Evolutionary conservation across 495 filamentous ascomycete genomes (phyloP).

Genomic region (Podospora australis): DNA sequence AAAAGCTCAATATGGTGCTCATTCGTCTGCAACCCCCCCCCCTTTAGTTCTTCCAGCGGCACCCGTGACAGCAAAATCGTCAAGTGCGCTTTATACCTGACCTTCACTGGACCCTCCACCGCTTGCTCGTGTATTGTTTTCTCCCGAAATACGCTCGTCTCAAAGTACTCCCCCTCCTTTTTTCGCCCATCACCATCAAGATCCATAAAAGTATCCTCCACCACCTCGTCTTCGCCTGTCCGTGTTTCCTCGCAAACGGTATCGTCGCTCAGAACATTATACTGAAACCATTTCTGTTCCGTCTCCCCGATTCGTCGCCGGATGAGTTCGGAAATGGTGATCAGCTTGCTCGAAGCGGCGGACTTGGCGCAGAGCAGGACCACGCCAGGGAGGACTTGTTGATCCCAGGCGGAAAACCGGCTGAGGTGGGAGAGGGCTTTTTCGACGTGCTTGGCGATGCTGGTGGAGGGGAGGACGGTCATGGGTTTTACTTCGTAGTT

Average conservation of each 20-base stretch:
- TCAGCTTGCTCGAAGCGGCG: conserved; percentile 48
- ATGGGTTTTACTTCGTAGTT: conserved; percentile 37
- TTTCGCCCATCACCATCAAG: conserved; percentile 20
- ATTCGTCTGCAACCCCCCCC: conserved; percentile 33
- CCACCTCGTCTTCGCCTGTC: conserved; percentile 21
- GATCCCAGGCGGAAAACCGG: conserved; percentile 28
- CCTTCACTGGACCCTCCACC: conserved; percentile 25
- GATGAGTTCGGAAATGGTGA: conserved; percentile 58
- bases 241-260: conserved; percentile 19
- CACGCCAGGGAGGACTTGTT: conserved; percentile 22
- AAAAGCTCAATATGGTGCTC: conserved; percentile 20
- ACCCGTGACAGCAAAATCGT: conserved; percentile 53
- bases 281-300: conserved; percentile 55
- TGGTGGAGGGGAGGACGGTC: conserved; percentile 48
- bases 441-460: conserved; percentile 49
- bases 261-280: conserved; percentile 42
- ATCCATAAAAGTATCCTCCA: conserved; percentile 33
- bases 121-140: conserved; percentile 38
- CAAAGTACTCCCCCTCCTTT: conserved; percentile 47
- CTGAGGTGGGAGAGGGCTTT: conserved; percentile 35
- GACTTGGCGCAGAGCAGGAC: conserved; percentile 49
- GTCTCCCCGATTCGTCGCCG: conserved; percentile 51
- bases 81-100: conserved; percentile 38
- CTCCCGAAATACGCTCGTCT: conserved; percentile 40
- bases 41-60: conserved; percentile 45